phyloP scores from a whole-genome alignment of 169 alveolate genomes.

The Plasmodium yoelii region DNA sequence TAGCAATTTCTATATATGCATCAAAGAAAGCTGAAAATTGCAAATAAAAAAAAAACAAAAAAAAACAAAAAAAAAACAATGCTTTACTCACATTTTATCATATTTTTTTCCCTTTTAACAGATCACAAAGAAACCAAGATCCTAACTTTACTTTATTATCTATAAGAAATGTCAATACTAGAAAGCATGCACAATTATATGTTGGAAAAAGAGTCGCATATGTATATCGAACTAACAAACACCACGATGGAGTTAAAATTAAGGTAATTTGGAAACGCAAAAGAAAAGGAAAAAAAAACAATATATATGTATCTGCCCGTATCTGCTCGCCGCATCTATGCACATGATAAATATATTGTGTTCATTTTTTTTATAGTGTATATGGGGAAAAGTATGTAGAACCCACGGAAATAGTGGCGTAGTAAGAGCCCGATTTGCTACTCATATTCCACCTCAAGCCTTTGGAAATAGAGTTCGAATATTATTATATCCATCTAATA shows the following conservation, averaged over 20 bases:
- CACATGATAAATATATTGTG: neutral
- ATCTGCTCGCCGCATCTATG: neutral
- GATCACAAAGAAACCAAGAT: conserved; percentile 95
- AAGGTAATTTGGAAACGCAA: conserved; percentile 84
- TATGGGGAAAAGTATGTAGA: conserved; percentile 98
- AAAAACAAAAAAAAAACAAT: neutral
- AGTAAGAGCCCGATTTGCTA: conserved; percentile 96
- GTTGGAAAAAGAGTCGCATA: conserved; percentile 98
- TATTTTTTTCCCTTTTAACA: conserved; percentile 56
- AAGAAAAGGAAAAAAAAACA: neutral
- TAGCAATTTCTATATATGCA: neutral
- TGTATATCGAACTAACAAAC: conserved; percentile 96
- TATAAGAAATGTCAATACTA: conserved; percentile 96
- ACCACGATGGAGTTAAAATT: conserved; percentile 93
- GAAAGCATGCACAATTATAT: conserved; percentile 96
- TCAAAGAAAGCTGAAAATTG: neutral
- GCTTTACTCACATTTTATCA: neutral
- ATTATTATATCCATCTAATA: conserved; percentile 96
- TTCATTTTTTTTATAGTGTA: conserved; percentile 77
- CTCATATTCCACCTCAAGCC: conserved; percentile 97
- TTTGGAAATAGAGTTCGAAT: conserved; percentile 97
- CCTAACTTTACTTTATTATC: conserved; percentile 95
- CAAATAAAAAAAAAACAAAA: neutral
- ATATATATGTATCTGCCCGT: neutral
- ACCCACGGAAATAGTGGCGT: conserved; percentile 99